Base-by-base conservation (phyloP, 495 filamentous ascomycete genomes). In the Articulospora tetracladia region DNA sequence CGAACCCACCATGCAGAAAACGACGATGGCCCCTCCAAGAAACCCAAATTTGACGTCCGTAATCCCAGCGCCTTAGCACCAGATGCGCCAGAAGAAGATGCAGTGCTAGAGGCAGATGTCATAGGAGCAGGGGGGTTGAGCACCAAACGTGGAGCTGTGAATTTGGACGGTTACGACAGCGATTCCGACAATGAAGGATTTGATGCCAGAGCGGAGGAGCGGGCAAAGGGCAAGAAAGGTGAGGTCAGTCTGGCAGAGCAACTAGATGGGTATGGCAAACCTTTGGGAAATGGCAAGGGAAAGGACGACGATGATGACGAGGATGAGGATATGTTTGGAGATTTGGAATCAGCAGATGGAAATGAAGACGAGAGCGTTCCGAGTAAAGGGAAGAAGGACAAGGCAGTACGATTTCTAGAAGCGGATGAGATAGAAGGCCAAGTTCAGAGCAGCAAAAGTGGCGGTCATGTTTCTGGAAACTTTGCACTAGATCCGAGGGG, bases 111-210 rank as follows among this genome's bases (percentile, higher is more conserved):
- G 39, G 90, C 91, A 13, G 94, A 97, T 66, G 92, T 96, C 53
- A 96, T 98, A 60, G 93, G 93, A 36, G 85, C 85, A n/a, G 79
- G 86, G 17, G 88, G 85, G 0, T 79, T 84, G 36, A 85, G 87
- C 47, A 86, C 88, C 0, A 96, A 96, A 67, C 91, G 94, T 57
- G 89, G 91, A 65, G 94, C 92, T 1, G 86, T 98, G 30, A 96
- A 97, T 62, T 85, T 98, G 27, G 94, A 98, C 67, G 94, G 95
- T 2, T 98, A 98, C 74, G 93, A 97, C 55, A 93, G 87, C 0
- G 94, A 99, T 72, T 94, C 89, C 28, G 93, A 93, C 10, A 92
- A 92, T 57, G 94, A 98, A 63, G 91, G 89, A 22, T 95, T 96
- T 71, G 81, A 91, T 59, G 86, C 79, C 36, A 78, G 87, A 27